Base-by-base conservation (phyloP, 169 alveolate species). In the Plasmodium vivax region DNA sequence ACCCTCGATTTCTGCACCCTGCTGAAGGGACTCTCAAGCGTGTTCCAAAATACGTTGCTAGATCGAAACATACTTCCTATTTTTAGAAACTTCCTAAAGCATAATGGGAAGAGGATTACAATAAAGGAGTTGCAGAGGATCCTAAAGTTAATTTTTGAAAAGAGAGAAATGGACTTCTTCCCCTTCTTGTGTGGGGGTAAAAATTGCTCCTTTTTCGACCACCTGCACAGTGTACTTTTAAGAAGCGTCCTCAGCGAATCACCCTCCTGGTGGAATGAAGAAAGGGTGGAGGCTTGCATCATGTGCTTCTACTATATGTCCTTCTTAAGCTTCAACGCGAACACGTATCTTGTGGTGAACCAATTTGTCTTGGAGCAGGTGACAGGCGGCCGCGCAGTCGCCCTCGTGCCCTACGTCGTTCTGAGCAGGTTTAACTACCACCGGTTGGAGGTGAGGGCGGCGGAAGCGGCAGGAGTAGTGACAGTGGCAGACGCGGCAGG, bases 261-360 rank as follows among this genome's bases (percentile, higher is more conserved):
- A 23, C 38, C 77, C 3, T 27, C 56, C 23, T 62, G 16, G 72
- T 58, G 30, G 27, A 51, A 34, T 36, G 9, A 58, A 6, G 88
- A 77, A 0, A 47, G 23, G 30, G 12, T 87, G 19, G 30, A 34
- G 43, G 74, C 8, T 9, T 58, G 51, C 45, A 80, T 74, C 36
- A 88, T 88, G 94, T 88, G 91, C 36, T 88, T 88, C 51, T 88
- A 88, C 36, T 88, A 88, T 9, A 10, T 88, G 51, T 88, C 94
- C 3, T 88, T 88, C 43, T 62, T 88, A 68, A 41, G 80, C 10
- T 88, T 56, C 45, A 79, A 88, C 51, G 41, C 38, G 14, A 62
- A 79, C 45, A 73, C 77, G 1, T 58, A 88, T 34, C 27, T 68
- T 14, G 19, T 45, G 36, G 19, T 74, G 36, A 79, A 79, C 51